These are phyloP conservation scores for Coelastrella sp. DNA, from an alignment of 139 green algal genomes.

Conservation along the genomic window DNA sequence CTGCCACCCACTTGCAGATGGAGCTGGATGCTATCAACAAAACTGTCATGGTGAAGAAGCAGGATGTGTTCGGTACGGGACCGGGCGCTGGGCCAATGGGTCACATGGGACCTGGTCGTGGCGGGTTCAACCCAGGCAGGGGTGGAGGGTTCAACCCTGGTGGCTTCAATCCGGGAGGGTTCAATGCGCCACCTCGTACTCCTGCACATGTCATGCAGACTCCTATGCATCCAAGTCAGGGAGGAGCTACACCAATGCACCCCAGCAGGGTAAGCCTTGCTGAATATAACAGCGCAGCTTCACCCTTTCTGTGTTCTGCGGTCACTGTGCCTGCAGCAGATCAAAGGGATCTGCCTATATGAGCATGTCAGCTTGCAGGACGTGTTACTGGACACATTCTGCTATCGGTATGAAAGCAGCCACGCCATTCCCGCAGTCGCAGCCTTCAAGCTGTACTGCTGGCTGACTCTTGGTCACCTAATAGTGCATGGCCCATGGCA, in stretches of 20 bases:
- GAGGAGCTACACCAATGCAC: constrained; percentile 50
- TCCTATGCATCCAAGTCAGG: constrained; percentile 56
- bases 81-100: neutral
- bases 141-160: neutral
- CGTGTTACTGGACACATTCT: too few species aligned
- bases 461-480: too few species aligned
- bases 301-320: neutral
- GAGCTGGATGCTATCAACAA: constrained; percentile 94
- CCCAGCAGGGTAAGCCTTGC: constrained; percentile 2
- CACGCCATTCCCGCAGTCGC: too few species aligned
- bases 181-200: neutral
- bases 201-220: constrained; percentile 27
- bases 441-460: too few species aligned
- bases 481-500: too few species aligned
- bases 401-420: too few species aligned
- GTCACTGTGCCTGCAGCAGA: neutral
- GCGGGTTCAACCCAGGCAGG: neutral
- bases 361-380: too few species aligned
- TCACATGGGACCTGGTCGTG: neutral
- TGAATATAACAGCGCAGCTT: neutral
- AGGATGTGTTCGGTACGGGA: constrained; percentile 48
- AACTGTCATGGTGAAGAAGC: constrained; percentile 79
- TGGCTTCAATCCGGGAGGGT: neutral
- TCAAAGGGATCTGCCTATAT: too few species aligned
- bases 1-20: constrained; percentile 81